A percentile compares a stretch with the other conserved stretches of the same genome.
phyloP scores from a whole-genome alignment of 176 grass and related monocot species.

The Aegilops speltoides region DNA sequence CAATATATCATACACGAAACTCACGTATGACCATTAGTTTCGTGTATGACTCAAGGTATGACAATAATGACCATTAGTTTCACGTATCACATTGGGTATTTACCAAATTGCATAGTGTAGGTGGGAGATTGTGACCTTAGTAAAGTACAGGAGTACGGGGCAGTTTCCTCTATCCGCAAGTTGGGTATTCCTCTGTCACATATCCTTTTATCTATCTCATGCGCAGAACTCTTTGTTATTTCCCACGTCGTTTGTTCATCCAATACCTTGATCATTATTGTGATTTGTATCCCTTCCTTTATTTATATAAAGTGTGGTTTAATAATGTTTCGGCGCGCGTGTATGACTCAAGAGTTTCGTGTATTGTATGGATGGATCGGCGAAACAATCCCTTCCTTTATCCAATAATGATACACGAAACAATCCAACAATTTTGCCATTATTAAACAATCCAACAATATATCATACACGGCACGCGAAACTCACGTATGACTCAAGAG shows the following conservation, averaged over 20 bases:
- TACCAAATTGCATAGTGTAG: conserved; percentile 3
- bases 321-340: too few relatives aligned
- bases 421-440: too few relatives aligned
- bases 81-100: not conserved
- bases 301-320: not conserved
- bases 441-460: too few relatives aligned
- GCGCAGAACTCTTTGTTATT: not conserved
- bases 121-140: not conserved
- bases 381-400: too few relatives aligned
- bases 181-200: not conserved
- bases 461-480: too few relatives aligned
- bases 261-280: not conserved
- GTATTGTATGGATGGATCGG: too few relatives aligned
- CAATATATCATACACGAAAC: not conserved
- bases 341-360: too few relatives aligned
- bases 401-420: too few relatives aligned
- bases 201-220: not conserved
- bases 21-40: too few relatives aligned
- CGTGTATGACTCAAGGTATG: too few relatives aligned
- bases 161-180: not conserved
- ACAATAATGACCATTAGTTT: too few relatives aligned
- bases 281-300: not conserved
- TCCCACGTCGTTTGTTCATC: conserved; percentile 3
- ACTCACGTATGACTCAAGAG: too few relatives aligned
- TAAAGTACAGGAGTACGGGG: not conserved